Evolutionary conservation across 768 basidiomycete species (phyloP), one percentile per base, ranked within the genome.

Genomic region (Suillus occidentalis): DNA sequence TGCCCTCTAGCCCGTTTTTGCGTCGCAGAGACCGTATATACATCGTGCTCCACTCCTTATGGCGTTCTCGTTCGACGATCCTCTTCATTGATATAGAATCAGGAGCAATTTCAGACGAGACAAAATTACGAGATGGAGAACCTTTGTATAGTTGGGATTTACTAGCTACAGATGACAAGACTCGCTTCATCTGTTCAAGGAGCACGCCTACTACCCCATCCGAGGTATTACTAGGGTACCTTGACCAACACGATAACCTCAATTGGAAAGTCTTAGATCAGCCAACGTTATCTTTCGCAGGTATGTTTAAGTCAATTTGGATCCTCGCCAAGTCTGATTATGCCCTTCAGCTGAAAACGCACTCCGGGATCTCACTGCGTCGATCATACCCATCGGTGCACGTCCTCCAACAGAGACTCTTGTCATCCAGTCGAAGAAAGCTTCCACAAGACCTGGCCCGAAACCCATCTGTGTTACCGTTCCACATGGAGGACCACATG

Each of bases 401-500:
- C 81, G 82, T 45, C 73, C 73, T 43, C 84, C 83, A 3, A 79
- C 83, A 2, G 86, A 90, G 72, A 84, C 85, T 0, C 22, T 90
- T 14, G 72, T 90, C 13, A 74, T 89, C 22, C 77, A 76, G 50
- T 73, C 77, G 0, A 70, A 72, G 9, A 66, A 65, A 37, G 52
- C 67, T 31, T 56, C 68, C 49, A 60, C 47, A 8, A 70, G 57
- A 6, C 28, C 65, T n/a, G 71, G 65, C 14, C 62, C 25, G 3
- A 72, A 72, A 22, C 78, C 78, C 2, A 81, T 83, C 22, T 88
- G 81, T 60, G 76, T 91, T 58, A 83, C 83, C 0, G 71, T 78
- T 16, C 82, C 83, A 8, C 90, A 90, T 65, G 89, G 89, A 12
- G 89, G 89, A 2, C 89, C 89, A 0, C 89, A 90, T 69, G 78